Base-by-base conservation (phyloP, 2,329 filamentous ascomycete genomes). In the Talaromyces sp. region DNA sequence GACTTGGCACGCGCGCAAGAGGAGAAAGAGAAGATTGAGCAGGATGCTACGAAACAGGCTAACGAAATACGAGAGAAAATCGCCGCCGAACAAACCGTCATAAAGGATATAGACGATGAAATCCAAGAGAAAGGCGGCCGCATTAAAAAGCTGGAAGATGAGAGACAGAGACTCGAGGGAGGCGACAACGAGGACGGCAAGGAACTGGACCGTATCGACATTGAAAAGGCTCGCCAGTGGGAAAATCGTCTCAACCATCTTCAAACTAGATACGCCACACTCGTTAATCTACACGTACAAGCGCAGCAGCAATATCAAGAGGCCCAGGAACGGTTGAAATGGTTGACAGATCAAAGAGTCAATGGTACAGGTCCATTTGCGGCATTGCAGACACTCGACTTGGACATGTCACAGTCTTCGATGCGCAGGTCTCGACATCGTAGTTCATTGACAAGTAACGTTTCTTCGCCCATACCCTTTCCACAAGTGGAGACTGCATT, bases 121-220 rank as follows among this genome's bases (percentile, higher is more conserved):
- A 85, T 89, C 57, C 84, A 84, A 67, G 83, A 87, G 68, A 87
- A 85, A 69, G 85, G 85, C 27, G 81, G 80, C 3, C 83, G 86
- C 57, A 85, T 89, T 74, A 88, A 89, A 76, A 80, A 82, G 43
- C 77, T 89, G 7, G 86, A 89, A 71, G 84, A 86, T 65, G 83
- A 87, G 73, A 76, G 83, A 66, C 82, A 85, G 71, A 80, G 80
- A 43, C 73, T 79, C 43, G 79, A 82, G 19, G 78, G 77, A n/a
- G 78, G 77, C 25, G 80, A 82, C 61, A 82, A 75, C 27, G 81
- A 84, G 54, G 81, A 86, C 69, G 81, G 82, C 58, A 79, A 80
- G 64, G 80, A 84, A 63, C 78, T 84, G 71, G 80, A 80, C 65
- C 78, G 81, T 60, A 80, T 82, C 4, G 79, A 86, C 66, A 79